phyloP scores from a whole-genome alignment of 768 basidiomycete species.

The Collybia mongolica region DNA sequence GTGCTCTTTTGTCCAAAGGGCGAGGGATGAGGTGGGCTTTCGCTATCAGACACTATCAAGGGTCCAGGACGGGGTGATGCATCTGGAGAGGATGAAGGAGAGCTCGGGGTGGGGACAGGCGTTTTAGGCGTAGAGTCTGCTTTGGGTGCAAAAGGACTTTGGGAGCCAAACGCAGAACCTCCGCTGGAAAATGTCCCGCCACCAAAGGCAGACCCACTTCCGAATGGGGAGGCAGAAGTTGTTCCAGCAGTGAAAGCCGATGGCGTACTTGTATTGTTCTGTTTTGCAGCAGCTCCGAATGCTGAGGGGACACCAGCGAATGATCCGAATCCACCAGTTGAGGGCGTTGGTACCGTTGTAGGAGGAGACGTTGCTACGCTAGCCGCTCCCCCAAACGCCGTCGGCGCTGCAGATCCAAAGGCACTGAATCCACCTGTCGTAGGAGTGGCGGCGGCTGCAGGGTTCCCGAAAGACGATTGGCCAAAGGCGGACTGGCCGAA shows the following conservation, averaged over 20 bases:
- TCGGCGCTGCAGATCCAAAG: conserved; percentile 14
- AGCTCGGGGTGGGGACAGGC: background rate
- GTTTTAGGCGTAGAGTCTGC: background rate
- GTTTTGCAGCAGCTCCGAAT: conserved; percentile 2
- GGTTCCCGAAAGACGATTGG: conserved; percentile 36
- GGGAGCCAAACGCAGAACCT: background rate
- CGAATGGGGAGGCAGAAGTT: background rate
- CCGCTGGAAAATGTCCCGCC: background rate
- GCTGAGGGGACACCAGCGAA: background rate
- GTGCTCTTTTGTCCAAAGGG: conserved; percentile 10
- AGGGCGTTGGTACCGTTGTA: background rate
- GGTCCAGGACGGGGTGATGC: conserved; percentile 9
- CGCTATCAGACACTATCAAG: conserved; percentile 13
- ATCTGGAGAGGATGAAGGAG: background rate
- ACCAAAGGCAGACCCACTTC: too few relatives aligned
- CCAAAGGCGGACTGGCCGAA: conserved; percentile 27
- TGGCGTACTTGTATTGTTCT: background rate
- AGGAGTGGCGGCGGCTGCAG: conserved; percentile 19
- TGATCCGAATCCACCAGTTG: background rate
- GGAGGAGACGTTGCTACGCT: background rate
- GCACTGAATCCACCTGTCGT: conserved; percentile 32
- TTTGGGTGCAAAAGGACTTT: background rate
- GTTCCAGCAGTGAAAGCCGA: background rate
- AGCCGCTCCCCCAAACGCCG: conserved; percentile 10
- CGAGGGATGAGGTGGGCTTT: conserved; percentile 22